Evolutionary conservation across 176 grass and related monocot genomes (phyloP).

Genomic region (Guadua angustifolia): DNA sequence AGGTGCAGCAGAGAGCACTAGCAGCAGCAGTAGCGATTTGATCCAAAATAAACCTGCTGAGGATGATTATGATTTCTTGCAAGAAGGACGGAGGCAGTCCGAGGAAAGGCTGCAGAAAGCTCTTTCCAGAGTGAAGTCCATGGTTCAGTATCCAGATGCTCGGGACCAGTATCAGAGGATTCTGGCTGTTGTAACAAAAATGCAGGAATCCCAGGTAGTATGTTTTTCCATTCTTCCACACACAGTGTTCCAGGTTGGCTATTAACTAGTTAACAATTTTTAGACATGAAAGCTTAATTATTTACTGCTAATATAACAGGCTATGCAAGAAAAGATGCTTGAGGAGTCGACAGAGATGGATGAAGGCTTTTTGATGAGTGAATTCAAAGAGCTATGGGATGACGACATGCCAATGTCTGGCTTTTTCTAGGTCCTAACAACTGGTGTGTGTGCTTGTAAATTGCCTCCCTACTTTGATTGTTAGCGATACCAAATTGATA

Average conservation of each 20-base stretch:
- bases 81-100: conserved; percentile 69
- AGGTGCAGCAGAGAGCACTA: conserved; percentile 45
- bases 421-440: conserved; percentile 46
- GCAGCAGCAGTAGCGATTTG: conserved; percentile 31
- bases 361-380: conserved; percentile 70
- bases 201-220: conserved; percentile 90
- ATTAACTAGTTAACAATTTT: background rate
- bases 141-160: conserved; percentile 83
- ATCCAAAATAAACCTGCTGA: conserved; percentile 41
- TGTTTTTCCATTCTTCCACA: background rate
- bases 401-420: conserved; percentile 58
- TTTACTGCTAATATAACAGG: conserved; percentile 50
- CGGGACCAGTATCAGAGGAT: conserved; percentile 86
- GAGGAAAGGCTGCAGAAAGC: conserved; percentile 89
- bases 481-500: conserved; percentile 38
- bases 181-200: conserved; percentile 73
- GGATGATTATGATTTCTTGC: conserved; percentile 83
- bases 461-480: conserved; percentile 19
- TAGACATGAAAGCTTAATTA: background rate
- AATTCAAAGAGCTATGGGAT: conserved; percentile 79
- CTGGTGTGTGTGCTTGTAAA: conserved; percentile 41
- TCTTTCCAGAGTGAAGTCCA: conserved; percentile 90
- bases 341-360: conserved; percentile 64
- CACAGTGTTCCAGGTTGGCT: background rate
- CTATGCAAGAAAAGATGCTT: conserved; percentile 63